Evolutionary conservation across 73 alveolate genomes (phyloP), one percentile per base, ranked within the genome.

Genomic region (Paraurostyla sp.): DNA sequence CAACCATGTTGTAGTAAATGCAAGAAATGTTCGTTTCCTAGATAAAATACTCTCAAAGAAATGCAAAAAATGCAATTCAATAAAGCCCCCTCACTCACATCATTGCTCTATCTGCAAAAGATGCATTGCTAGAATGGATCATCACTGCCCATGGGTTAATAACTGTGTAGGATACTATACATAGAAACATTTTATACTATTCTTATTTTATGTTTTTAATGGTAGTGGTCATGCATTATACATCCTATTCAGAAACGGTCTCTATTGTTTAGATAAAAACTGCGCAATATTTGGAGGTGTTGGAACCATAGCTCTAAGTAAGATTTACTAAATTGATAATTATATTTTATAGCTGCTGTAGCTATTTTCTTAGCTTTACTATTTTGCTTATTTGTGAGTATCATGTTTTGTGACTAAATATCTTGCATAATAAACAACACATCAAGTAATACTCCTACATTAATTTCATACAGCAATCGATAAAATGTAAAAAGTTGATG

Each of bases 121-220:
- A 43, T 81, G 91, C 58, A 56, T 81, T 9, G 91, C 91, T 3
- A 35, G 91, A 35, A 81, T 81, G 91, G 91, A 81, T 59, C 91
- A 81, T 46, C 91, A 81, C 43, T 81, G 91, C 71, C 91, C 91
- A 22, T 81, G 91, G 91, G 91, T 81, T n/a, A 81, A 81, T 71
- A 81, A 81, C 43, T 81, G 91, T 48, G 91, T 81, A 15, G 91
- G 91, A 27, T 81, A 25, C 71, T 81, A 81, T 50, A 58, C 80
- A 4, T 59, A 81, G 59, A 81, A 81, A 71, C 91, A 81, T 48
- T 81, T 81, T 57, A 52, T 81, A 9, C 71, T 81, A 22, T 81
- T 81, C 82, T 65, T 81, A 45, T 15, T 81, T 20, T 81, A 81
- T 51, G 91, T 81, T 43, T 81, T 81, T 45, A 52, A 56, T 32